phyloP scores from a whole-genome alignment of 352 stramenopile species.

The Pythium guiyangense region DNA sequence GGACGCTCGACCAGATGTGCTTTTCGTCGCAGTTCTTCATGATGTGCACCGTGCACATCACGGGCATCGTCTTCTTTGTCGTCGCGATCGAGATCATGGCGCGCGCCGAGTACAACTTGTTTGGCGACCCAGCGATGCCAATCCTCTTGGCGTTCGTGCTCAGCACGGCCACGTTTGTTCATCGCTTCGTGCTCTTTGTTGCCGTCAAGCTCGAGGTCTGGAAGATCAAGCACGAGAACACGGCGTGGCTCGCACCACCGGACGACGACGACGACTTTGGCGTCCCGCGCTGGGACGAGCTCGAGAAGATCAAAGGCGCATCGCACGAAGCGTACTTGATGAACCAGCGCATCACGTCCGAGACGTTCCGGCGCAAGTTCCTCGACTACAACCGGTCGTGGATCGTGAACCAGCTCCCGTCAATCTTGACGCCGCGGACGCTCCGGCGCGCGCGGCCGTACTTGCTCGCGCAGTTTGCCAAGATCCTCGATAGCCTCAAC shows the following conservation, averaged over 20 bases:
- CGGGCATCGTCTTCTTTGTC: slow-evolving; percentile 94
- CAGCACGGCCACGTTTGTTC: slow-evolving; percentile 49
- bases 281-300: slow-evolving; percentile 89
- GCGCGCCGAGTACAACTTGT: slow-evolving; percentile 93
- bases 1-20: slow-evolving; percentile 96
- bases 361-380: slow-evolving; percentile 98
- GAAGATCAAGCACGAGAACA: slow-evolving; percentile 96
- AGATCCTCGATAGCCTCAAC: slow-evolving; percentile 94
- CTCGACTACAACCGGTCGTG: slow-evolving; percentile 97
- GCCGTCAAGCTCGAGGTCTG: slow-evolving; percentile 90
- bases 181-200: slow-evolving; percentile 73
- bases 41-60: slow-evolving; percentile 93
- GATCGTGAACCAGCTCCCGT: slow-evolving; percentile 94
- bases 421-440: slow-evolving; percentile 93
- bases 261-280: slow-evolving; percentile 92
- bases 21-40: slow-evolving; percentile 98
- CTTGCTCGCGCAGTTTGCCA: slow-evolving; percentile 94
- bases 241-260: slow-evolving; percentile 87
- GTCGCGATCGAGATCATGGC: slow-evolving; percentile 96
- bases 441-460: slow-evolving; percentile 90
- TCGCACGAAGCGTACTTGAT: slow-evolving; percentile 95
- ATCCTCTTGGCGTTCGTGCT: slow-evolving; percentile 79
- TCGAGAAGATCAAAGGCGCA: slow-evolving; percentile 91
- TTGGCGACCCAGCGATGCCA: slow-evolving; percentile 91
- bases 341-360: slow-evolving; percentile 95